These are phyloP conservation scores for Plectranthus barbatus DNA, from an alignment of 257 asterid species.

Conservation along the genomic window DNA sequence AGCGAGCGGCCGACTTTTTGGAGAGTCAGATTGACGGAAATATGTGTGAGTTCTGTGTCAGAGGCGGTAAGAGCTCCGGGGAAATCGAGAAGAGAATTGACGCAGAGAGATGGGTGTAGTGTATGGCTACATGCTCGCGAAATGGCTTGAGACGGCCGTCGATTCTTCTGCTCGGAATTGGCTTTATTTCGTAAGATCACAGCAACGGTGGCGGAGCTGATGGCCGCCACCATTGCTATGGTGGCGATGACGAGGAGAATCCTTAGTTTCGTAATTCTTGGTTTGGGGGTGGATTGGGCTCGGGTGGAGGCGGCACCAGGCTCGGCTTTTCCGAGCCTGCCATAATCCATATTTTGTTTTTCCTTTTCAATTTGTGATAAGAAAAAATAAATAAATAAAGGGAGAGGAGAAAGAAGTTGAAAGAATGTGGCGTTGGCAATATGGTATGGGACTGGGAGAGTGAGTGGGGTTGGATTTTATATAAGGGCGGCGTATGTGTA, in stretches of 20 bases:
- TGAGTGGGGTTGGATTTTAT: neutral
- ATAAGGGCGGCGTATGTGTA: slow-evolving; percentile 4
- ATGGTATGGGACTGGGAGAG: no score
- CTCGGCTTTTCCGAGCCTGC: slow-evolving; percentile 40
- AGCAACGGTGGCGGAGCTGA: slow-evolving; percentile 41
- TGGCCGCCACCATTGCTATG: slow-evolving; percentile 39
- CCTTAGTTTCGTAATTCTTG: slow-evolving; percentile 31
- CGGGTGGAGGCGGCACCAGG: slow-evolving; percentile 35
- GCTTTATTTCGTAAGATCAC: slow-evolving; percentile 29
- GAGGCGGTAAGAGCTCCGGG: slow-evolving; percentile 83
- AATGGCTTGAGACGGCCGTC: slow-evolving; percentile 63
- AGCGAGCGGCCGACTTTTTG: slow-evolving; percentile 58
- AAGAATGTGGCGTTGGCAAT: neutral
- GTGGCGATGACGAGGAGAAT: slow-evolving; percentile 34
- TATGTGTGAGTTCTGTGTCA: slow-evolving; percentile 71
- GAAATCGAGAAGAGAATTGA: slow-evolving; percentile 60
- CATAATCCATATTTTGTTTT: slow-evolving; percentile 35
- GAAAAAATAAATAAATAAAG: neutral
- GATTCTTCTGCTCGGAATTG: slow-evolving; percentile 15
- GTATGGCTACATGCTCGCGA: slow-evolving; percentile 69
- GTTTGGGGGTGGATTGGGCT: slow-evolving; percentile 5
- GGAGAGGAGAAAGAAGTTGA: neutral
- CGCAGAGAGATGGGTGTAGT: slow-evolving; percentile 55
- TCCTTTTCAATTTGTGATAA: neutral
- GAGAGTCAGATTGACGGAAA: slow-evolving; percentile 75